These are phyloP conservation scores for Lachancea nothofagi DNA, from an alignment of 805 yeast species.

Conservation along the genomic window DNA sequence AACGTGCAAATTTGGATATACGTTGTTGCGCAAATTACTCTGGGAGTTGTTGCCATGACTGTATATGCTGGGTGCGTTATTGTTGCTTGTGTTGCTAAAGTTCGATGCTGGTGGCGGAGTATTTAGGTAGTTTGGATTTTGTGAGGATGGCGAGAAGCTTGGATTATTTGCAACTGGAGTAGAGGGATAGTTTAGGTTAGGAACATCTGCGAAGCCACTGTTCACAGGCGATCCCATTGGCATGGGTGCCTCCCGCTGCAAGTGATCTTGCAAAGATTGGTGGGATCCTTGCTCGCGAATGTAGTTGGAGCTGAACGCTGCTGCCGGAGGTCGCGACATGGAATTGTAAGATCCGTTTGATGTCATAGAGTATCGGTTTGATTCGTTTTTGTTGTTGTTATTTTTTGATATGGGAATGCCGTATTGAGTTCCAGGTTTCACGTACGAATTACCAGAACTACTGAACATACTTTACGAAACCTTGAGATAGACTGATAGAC, in stretches of 20 bases:
- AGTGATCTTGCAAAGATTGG: conserved; percentile 33
- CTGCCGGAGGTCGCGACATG: conserved; percentile 32
- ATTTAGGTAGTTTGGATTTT: conserved; percentile 11
- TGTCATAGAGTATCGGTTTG: conserved; percentile 1
- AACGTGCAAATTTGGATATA: conserved; percentile 15
- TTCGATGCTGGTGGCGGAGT: conserved; percentile 28
- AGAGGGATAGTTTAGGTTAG: conserved; percentile 28
- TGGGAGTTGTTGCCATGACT: conserved; percentile 29
- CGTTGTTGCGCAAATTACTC: conserved; percentile 15
- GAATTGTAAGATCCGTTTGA: conserved; percentile 10
- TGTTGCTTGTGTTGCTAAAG: conserved; percentile 12
- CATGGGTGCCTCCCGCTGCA: conserved; percentile 16
- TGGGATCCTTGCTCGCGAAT: conserved; percentile 37
- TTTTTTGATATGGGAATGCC: not conserved
- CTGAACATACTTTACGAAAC: conserved; percentile 5
- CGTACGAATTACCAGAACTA: conserved; percentile 3
- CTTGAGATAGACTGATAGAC: not conserved
- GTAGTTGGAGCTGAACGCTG: conserved; percentile 34
- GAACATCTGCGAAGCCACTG: conserved; percentile 29
- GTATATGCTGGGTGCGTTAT: conserved; percentile 20
- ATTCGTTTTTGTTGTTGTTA: not conserved
- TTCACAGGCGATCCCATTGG: conserved; percentile 6
- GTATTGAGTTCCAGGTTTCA: not conserved
- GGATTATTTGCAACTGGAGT: conserved; percentile 23
- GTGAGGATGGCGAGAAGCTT: conserved; percentile 15